These are phyloP conservation scores for Aspergillus viridinutans DNA, from an alignment of 2,329 filamentous ascomycete species.

Conservation along the genomic window DNA sequence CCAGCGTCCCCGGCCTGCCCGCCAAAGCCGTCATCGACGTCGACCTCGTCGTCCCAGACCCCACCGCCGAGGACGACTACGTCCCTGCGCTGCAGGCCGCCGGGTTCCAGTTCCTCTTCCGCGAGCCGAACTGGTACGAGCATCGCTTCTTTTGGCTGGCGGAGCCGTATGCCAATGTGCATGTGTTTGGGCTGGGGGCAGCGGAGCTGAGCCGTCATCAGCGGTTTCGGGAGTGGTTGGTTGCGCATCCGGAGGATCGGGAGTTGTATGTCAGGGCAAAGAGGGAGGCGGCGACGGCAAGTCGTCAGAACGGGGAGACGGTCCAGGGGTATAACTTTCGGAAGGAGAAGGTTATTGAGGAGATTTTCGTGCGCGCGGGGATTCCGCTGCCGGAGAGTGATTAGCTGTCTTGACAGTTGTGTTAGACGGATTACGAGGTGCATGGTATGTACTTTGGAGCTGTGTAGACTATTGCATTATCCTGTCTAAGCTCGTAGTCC, in stretches of 20 bases:
- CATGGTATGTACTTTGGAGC: not conserved
- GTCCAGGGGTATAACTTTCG: slow-evolving; percentile 40
- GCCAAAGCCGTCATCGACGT: slow-evolving; percentile 54
- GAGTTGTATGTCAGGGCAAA: slow-evolving; percentile 41
- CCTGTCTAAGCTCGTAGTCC: too few relatives aligned
- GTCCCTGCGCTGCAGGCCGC: slow-evolving; percentile 40
- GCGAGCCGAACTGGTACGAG: slow-evolving; percentile 47
- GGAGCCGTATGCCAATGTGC: slow-evolving; percentile 43
- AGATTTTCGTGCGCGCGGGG: slow-evolving; percentile 33
- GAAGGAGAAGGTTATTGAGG: slow-evolving; percentile 40
- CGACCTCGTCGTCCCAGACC: slow-evolving; percentile 45
- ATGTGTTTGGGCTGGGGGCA: slow-evolving; percentile 45
- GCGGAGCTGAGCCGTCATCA: slow-evolving; percentile 43
- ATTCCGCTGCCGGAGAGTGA: not conserved
- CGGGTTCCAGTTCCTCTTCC: slow-evolving; percentile 45
- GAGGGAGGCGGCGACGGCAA: slow-evolving; percentile 29
- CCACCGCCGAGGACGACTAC: slow-evolving; percentile 42
- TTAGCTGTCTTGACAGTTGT: not conserved
- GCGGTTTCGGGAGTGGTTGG: slow-evolving; percentile 47
- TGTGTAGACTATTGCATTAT: too few relatives aligned
- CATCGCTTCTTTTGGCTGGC: slow-evolving; percentile 46
- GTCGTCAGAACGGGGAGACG: slow-evolving; percentile 28
- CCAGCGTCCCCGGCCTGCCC: slow-evolving; percentile 46
- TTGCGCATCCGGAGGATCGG: slow-evolving; percentile 34
- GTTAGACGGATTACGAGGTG: not conserved